phyloP scores from a whole-genome alignment of 257 asterid species.

The Solanum chilense region DNA sequence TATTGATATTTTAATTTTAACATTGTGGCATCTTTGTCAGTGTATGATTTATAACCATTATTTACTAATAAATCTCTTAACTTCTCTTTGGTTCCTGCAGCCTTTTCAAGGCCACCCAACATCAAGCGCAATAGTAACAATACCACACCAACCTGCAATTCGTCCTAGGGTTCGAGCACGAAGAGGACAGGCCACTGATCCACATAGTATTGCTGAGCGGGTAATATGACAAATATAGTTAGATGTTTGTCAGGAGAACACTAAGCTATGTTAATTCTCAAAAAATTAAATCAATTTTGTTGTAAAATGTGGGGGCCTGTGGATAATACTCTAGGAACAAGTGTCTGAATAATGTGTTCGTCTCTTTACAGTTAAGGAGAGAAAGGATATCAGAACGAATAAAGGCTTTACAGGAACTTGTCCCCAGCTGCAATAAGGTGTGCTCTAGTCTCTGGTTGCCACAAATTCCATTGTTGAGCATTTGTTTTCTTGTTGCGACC shows the following conservation, averaged over 20 bases:
- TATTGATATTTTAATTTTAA: neutral
- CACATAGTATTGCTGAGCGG: slow-evolving; percentile 48
- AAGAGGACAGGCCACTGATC: slow-evolving; percentile 54
- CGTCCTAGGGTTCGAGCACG: slow-evolving; percentile 75
- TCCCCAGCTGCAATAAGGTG: slow-evolving; percentile 80
- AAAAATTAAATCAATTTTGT: neutral
- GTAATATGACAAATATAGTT: slow-evolving; percentile 14
- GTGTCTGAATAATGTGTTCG: neutral
- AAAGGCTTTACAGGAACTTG: slow-evolving; percentile 78
- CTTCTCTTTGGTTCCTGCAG: slow-evolving; percentile 17
- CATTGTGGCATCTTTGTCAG: neutral
- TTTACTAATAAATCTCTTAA: neutral
- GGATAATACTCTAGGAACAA: neutral
- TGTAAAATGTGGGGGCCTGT: neutral
- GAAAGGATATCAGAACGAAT: slow-evolving; percentile 77
- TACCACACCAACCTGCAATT: slow-evolving; percentile 53
- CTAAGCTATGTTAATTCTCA: neutral
- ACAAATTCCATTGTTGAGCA: neutral
- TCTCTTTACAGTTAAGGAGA: slow-evolving; percentile 52
- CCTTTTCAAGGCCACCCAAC: slow-evolving; percentile 60
- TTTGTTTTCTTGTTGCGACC: neutral
- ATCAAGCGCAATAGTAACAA: slow-evolving; percentile 34
- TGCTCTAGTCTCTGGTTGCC: slow-evolving; percentile 1
- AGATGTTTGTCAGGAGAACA: neutral
- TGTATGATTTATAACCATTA: neutral